Base-by-base conservation (phyloP, 768 basidiomycete genomes). In the Tulasnella calospora region DNA sequence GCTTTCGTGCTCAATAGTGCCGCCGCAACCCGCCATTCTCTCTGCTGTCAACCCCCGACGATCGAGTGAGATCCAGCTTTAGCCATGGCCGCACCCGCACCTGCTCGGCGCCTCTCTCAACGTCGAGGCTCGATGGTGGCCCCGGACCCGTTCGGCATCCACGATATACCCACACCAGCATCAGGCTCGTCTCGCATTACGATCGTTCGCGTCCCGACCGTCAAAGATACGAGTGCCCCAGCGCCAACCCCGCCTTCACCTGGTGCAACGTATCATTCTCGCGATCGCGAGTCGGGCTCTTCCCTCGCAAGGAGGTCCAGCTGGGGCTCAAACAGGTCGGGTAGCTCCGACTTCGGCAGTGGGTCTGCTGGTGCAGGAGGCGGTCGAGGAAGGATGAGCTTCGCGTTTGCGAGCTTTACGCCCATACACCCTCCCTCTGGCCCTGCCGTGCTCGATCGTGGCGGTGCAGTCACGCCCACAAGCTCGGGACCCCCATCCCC, bases 91-190 rank as follows among this genome's bases (percentile, higher is more conserved):
- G 36, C 71, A 46, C 44, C 71, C n/a, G 23, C 71, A 55, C 75
- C 47, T 7, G 57, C 75, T 8, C 75, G 75, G 10, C 75, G 75
- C 36, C 75, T 76, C 33, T 76, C 75, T 35, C 75, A 76, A 27
- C 88, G 93, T 23, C 88, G 92, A 71, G 92, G 93, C 23, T 94
- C 93, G 0, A 84, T 87, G 19, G 86, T 89, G 38, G 93, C 93
- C 0, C 84, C 87, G 2, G 93, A 94, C 83, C 92, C 93, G 0
- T 90, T 86, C 81, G 92, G 88, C 61, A 83, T 85, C 10, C 89
- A 92, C 81, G 83, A 88, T 27, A 82, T 94, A 55, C 51, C 79
- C 23, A 40, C 38, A 33, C 51, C 67, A 73, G 44, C 61, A 5
- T 79, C 79, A 30, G 46, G 78, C 30, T 81, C 80, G 30, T 80